Percentiles rank a stretch among this genome's conserved stretches.
Evolutionary conservation across 2,329 filamentous ascomycete species (phyloP).

Genomic region (Colletotrichum sp.): DNA sequence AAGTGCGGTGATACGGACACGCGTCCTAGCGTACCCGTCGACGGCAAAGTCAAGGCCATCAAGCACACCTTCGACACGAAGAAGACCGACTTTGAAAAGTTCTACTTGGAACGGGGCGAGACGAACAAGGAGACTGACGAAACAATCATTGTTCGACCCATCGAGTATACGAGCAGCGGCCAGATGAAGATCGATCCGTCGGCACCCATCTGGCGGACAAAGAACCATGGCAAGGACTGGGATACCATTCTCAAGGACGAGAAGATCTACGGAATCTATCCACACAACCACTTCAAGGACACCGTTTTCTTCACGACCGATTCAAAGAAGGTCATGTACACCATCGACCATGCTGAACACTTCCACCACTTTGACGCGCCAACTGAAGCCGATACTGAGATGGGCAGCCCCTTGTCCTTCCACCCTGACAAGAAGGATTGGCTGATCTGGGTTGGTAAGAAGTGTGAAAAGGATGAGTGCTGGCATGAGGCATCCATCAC

Average conservation of each 20-base stretch:
- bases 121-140: slow-evolving; percentile 72
- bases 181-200: slow-evolving; percentile 38
- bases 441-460: slow-evolving; percentile 87
- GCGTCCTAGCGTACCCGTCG: slow-evolving; percentile 56
- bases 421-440: slow-evolving; percentile 87
- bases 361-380: slow-evolving; percentile 78
- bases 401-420: slow-evolving; percentile 66
- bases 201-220: slow-evolving; percentile 72
- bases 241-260: slow-evolving; percentile 70
- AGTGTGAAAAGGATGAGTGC: slow-evolving; percentile 70
- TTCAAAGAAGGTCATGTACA: slow-evolving; percentile 73
- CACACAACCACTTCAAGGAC: slow-evolving; percentile 83
- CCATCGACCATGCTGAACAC: slow-evolving; percentile 75
- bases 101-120: slow-evolving; percentile 81
- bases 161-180: slow-evolving; percentile 34
- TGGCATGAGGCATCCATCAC: slow-evolving; percentile 78
- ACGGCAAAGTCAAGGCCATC: slow-evolving; percentile 69
- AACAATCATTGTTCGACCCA: slow-evolving; percentile 64
- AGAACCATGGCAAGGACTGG: slow-evolving; percentile 92
- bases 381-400: slow-evolving; percentile 43
- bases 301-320: slow-evolving; percentile 84
- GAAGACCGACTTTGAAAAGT: slow-evolving; percentile 55
- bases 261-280: slow-evolving; percentile 72
- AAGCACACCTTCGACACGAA: slow-evolving; percentile 67
- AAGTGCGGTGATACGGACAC: slow-evolving; percentile 70